Evolutionary conservation across 163 green algal species (phyloP).

Genomic region (Scenedesmus sp.): DNA sequence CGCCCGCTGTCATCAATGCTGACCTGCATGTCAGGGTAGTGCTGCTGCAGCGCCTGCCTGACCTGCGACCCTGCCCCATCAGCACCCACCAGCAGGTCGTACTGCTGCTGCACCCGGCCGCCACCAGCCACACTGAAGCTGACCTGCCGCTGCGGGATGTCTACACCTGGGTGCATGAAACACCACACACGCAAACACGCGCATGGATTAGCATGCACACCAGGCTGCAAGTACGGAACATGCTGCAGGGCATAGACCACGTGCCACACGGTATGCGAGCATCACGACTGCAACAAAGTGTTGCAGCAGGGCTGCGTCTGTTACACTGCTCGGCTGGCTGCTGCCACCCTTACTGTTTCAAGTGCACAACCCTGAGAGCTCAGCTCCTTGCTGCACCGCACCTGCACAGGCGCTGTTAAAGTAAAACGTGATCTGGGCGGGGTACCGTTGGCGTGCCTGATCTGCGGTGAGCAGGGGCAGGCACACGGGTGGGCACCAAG

Average conservation of each 20-base stretch:
- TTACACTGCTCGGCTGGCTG: background rate
- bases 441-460: slow-evolving; percentile 57
- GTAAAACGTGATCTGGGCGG: slow-evolving; percentile 63
- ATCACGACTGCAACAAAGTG: background rate
- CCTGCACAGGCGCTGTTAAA: slow-evolving; percentile 51
- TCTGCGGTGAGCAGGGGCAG: background rate
- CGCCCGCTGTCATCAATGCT: slow-evolving; percentile 61
- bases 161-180: background rate
- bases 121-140: background rate
- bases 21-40: slow-evolving; percentile 46
- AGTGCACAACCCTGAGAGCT: background rate
- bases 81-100: slow-evolving; percentile 73
- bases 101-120: background rate
- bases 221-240: background rate
- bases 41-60: slow-evolving; percentile 47
- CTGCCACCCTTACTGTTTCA: background rate
- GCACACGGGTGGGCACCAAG: background rate
- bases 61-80: slow-evolving; percentile 63
- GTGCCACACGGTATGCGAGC: background rate
- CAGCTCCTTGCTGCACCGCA: background rate
- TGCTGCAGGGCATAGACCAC: background rate
- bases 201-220: background rate
- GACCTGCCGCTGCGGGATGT: background rate
- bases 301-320: no score
- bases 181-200: background rate